Conservation (phyloP, 305 asterid species). For the Solanum hybrid region DNA sequence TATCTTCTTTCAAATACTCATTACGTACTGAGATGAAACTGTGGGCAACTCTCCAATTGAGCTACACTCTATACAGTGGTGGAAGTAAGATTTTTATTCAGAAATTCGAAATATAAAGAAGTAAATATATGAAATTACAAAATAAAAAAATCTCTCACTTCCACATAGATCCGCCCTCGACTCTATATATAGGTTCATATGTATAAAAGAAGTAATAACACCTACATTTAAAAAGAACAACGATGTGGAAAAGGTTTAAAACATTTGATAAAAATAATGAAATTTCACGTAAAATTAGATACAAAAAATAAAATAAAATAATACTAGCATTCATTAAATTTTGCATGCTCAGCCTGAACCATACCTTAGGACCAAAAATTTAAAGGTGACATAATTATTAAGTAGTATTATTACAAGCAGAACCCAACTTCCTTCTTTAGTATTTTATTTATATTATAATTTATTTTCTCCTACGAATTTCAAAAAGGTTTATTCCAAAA, state of each 20-base stretch:
- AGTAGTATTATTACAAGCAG: neutral
- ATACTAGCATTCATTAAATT: neutral
- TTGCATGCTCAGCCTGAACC: neutral
- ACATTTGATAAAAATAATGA: neutral
- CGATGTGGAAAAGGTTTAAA: neutral
- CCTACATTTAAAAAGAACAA: neutral
- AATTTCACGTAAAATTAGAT: neutral
- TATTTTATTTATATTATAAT: neutral
- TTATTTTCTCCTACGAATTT: neutral
- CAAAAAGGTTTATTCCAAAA: neutral
- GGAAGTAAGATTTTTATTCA: no score
- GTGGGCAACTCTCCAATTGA: neutral
- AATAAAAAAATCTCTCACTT: no score
- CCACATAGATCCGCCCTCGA: no score
- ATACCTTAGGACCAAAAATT: neutral
- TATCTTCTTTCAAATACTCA: neutral
- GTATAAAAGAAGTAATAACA: neutral
- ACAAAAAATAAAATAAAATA: neutral
- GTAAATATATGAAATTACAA: no score
- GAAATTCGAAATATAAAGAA: no score
- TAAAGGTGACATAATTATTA: neutral
- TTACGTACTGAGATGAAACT: neutral
- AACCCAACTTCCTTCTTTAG: neutral
- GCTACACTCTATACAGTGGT: neutral
- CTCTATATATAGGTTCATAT: neutral